Evolutionary conservation across 1,139 yeast genomes (phyloP), one percentile per base, ranked within the genome.

Genomic region (Keqinozyma sinolaborantium): DNA sequence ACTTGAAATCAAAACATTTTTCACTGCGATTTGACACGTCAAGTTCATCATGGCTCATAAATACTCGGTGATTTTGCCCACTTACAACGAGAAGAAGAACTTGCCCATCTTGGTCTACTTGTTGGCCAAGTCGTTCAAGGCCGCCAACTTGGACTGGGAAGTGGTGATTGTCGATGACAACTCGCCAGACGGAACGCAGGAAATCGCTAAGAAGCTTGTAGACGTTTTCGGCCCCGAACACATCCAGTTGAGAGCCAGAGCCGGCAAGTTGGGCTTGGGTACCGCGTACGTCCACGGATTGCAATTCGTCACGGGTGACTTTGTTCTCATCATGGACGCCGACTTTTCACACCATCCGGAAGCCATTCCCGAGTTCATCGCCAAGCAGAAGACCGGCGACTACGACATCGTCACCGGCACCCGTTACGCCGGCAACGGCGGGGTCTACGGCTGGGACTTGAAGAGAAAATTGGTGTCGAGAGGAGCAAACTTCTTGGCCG

Each of bases 321-420:
- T 70, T 55, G 88, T 83, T 31, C 77, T 83, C 41, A 83, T 83
- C 44, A 83, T 83, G 94, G 94, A 83, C 53, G 94, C 94, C 11
- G 94, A 83, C 56, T 83, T 83, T 60, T 80, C 88, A 10, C 94
- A 83, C 55, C 82, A 79, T 52, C 94, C 94, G 13, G 82, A 79
- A 45, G 83, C 90, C 26, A 83, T 83, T 54, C 92, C 92, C 4
- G 66, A 80, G 53, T 83, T 83, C 51, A 81, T 83, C 47, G 73
- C 72, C 35, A 77, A 79, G 53, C 94, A 83, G 53, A 73, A 79
- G 58, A 64, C 70, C 38, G 73, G 68, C 32, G 59, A 83, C 58
- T 82, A 61, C 49, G 94, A 83, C 49, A 83, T 83, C 54, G 92
- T 83, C 32, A 83, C 92, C n/a, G 94, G 94, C 31, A 83, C 94